Conservation (phyloP, 768 basidiomycete genomes). For the Pleurotus cornucopiae region DNA sequence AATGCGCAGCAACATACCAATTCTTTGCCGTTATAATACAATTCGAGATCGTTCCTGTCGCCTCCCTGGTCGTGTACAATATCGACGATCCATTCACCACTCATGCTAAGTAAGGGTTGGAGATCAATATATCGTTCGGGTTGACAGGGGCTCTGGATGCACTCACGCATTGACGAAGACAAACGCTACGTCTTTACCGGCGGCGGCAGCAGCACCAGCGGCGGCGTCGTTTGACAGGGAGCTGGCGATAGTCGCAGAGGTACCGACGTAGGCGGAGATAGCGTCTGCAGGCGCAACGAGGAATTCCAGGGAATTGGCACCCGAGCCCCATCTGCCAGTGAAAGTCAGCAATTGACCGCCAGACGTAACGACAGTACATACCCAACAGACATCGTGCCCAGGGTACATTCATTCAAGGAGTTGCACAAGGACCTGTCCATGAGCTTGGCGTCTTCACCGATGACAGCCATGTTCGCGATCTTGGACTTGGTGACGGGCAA, state of each 20-base stretch:
- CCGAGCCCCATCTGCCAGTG: conserved; percentile 1
- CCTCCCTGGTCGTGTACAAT: background rate
- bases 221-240: conserved; percentile 61
- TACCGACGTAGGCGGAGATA: conserved; percentile 67
- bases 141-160: background rate
- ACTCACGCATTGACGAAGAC: conserved; percentile 66
- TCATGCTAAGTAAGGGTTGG: conserved; percentile 3
- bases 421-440: background rate
- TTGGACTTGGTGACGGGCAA: conserved; percentile 1
- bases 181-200: conserved; percentile 58
- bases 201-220: conserved; percentile 42
- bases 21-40: background rate
- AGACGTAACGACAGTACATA: background rate
- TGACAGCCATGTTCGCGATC: conserved; percentile 3
- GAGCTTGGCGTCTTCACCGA: conserved; percentile 1
- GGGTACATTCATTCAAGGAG: background rate
- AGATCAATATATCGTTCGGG: background rate
- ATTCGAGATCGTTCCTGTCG: background rate
- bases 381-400: conserved; percentile 4
- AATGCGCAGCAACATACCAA: background rate
- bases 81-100: conserved; percentile 4
- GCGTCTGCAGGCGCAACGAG: conserved; percentile 66
- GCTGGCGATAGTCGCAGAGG: conserved; percentile 61
- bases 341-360: background rate
- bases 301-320: background rate